Base-by-base conservation (phyloP, 176 grass and related monocot species). In the Zea mays region DNA sequence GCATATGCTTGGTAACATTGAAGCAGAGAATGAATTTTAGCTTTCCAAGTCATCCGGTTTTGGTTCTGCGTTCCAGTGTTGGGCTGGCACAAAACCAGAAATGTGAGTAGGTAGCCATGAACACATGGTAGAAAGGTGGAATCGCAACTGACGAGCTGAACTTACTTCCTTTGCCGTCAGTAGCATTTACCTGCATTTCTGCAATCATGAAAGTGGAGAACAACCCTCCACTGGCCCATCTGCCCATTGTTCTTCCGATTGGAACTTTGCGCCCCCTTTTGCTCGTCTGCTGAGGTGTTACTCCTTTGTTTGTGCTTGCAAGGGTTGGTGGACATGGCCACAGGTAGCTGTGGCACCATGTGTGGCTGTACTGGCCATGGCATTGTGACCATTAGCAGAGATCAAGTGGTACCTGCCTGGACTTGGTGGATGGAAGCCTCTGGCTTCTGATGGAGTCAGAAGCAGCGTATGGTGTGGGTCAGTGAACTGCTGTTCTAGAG, bases 261-360 rank as follows among this genome's bases (percentile, higher is more conserved):
- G 67, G 69, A 85, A 62, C 65, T 50, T 54, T 69, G 43, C 19
- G 36, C 36, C 62, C 69, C 78, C 4, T 62, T 71, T 74, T 71
- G 65, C 47, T 77, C 73, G 65, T 62, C 33, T 38, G 78, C 52
- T 81, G 71, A 86, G 20, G 44, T 81, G 78, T 81, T 70, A 17
- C 9, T 40, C 49, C 13, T 19, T 74, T 69, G 19, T 44, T 69
- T 81, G 45, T 60, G 36, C 10, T 69, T 86, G 72, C 15, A 55
- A 82, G 85, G 73, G 79, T 77, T 72, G 79, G 73, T 82, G 79
- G 79, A 14, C 58, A 77, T 77, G 78, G 78, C 55, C 73, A 51
- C 73, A 51, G 19, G 81, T 27, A 75, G 8, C 54, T 21, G 61
- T 79, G 41, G 72, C 62, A 81, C 77, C 78, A 62, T 56, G 72